Conservation (phyloP, 768 basidiomycete species). For the Termitomyces sp. region DNA sequence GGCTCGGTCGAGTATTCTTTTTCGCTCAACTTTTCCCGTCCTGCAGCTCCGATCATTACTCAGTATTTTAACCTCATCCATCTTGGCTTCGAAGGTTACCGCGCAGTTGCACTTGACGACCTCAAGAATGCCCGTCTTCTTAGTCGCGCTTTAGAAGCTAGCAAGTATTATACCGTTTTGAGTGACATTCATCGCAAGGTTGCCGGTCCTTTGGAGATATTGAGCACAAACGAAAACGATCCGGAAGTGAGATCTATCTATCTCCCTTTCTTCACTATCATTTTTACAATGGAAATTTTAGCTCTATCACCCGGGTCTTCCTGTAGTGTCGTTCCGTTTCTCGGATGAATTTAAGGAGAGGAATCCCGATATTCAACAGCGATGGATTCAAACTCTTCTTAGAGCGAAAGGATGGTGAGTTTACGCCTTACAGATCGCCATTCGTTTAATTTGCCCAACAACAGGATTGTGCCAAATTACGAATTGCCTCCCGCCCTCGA, state of each 20-base stretch:
- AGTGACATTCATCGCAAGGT: slow-evolving; percentile 50
- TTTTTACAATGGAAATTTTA: slow-evolving; percentile 16
- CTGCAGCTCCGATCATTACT: slow-evolving; percentile 59
- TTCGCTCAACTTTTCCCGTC: slow-evolving; percentile 60
- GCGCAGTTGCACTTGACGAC: slow-evolving; percentile 42
- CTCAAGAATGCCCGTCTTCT: slow-evolving; percentile 61
- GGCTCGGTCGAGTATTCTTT: slow-evolving; percentile 73
- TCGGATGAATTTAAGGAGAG: slow-evolving; percentile 51
- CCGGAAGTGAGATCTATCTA: slow-evolving; percentile 43
- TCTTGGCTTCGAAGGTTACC: slow-evolving; percentile 58
- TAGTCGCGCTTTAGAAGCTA: slow-evolving; percentile 57
- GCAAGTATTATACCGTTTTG: slow-evolving; percentile 48
- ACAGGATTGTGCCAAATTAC: slow-evolving; percentile 49
- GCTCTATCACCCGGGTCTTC: slow-evolving; percentile 56
- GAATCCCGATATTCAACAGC: slow-evolving; percentile 56
- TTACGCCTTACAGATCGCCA: slow-evolving; percentile 16
- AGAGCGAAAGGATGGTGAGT: slow-evolving; percentile 54
- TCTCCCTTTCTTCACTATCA: not conserved
- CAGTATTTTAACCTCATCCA: slow-evolving; percentile 66
- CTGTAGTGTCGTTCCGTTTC: slow-evolving; percentile 66
- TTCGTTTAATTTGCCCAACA: not conserved
- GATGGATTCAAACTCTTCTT: slow-evolving; percentile 53
- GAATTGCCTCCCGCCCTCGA: slow-evolving; percentile 51
- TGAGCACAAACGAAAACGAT: slow-evolving; percentile 43
- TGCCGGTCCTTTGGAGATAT: slow-evolving; percentile 9